A percentile compares a stretch with the other conserved stretches of the same genome.
Evolutionary conservation across 495 filamentous ascomycete species (phyloP).

Genomic region (Geoglossum glabrum): DNA sequence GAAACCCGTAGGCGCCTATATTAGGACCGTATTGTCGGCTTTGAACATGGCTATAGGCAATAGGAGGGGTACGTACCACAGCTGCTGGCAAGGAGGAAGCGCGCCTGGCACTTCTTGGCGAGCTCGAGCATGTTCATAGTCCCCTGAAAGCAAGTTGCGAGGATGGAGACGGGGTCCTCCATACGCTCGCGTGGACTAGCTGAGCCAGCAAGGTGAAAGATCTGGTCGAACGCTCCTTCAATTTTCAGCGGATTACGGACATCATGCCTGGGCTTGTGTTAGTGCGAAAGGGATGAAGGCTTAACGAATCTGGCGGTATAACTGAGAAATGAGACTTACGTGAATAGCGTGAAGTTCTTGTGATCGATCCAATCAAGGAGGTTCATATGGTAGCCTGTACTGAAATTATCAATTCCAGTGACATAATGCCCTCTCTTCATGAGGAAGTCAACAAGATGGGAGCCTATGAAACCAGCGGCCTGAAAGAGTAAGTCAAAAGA

Average conservation of each 20-base stretch:
- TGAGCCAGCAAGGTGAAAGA: conserved; percentile 17
- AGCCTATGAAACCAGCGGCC: conserved; percentile 17
- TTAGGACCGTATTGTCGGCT: background rate
- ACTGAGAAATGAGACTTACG: conserved; percentile 7
- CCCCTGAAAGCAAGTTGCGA: conserved; percentile 16
- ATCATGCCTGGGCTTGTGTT: conserved; percentile 12
- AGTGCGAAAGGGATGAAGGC: background rate
- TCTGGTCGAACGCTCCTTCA: conserved; percentile 14
- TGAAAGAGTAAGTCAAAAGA: background rate
- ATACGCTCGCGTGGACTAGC: conserved; percentile 16
- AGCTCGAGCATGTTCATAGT: conserved; percentile 18
- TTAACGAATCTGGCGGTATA: background rate
- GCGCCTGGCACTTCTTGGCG: conserved; percentile 15
- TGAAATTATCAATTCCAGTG: conserved; percentile 16
- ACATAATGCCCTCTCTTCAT: conserved; percentile 17
- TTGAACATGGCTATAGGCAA: background rate
- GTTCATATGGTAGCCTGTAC: conserved; percentile 14
- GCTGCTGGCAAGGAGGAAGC: conserved; percentile 16
- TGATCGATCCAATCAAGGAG: conserved; percentile 14
- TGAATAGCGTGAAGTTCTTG: conserved; percentile 14
- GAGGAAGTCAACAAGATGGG: conserved; percentile 16
- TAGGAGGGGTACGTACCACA: background rate
- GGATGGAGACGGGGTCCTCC: conserved; percentile 14
- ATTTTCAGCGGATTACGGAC: conserved; percentile 8
- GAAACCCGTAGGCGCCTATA: conserved; percentile 15